Evolutionary conservation across 139 green algal species (phyloP).

Genomic region (Chlorella sorokiniana): DNA sequence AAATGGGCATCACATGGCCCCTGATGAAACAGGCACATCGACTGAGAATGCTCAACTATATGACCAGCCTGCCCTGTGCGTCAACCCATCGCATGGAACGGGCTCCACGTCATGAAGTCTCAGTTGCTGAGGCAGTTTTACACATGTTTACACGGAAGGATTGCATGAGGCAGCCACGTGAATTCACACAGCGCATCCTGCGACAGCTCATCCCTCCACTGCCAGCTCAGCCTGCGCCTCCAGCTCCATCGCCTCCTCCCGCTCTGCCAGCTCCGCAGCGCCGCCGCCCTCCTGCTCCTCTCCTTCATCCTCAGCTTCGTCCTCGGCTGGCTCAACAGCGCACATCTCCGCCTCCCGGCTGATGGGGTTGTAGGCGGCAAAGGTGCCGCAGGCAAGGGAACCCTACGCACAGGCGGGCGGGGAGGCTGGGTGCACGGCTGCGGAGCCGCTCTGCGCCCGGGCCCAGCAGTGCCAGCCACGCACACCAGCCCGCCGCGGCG

Average conservation of each 20-base stretch:
- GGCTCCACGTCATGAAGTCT: too few species aligned
- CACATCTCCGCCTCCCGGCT: conserved; percentile 59
- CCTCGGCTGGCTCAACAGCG: conserved; percentile 40
- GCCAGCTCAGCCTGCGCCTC: background rate
- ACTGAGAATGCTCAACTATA: too few species aligned
- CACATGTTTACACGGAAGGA: too few species aligned
- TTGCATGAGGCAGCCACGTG: too few species aligned
- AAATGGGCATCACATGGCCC: too few species aligned
- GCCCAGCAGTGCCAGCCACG: background rate
- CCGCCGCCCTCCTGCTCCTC: conserved; percentile 21
- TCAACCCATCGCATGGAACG: too few species aligned
- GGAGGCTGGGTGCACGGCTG: background rate
- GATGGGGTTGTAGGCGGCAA: conserved; percentile 67
- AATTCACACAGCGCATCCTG: too few species aligned
- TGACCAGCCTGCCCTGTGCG: too few species aligned
- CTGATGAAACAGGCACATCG: too few species aligned
- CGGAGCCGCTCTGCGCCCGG: background rate
- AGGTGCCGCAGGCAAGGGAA: conserved; percentile 66
- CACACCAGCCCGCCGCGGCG: background rate
- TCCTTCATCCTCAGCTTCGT: conserved; percentile 24
- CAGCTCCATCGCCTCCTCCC: conserved; percentile 27
- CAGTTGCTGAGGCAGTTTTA: too few species aligned
- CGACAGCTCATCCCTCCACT: background rate
- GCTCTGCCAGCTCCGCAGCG: background rate
- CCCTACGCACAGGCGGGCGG: conserved; percentile 53